A percentile compares a stretch with the other conserved stretches of the same genome.
Conservation (phyloP, 208 protist genomes). For the Vickermania spadyakhi region DNA sequence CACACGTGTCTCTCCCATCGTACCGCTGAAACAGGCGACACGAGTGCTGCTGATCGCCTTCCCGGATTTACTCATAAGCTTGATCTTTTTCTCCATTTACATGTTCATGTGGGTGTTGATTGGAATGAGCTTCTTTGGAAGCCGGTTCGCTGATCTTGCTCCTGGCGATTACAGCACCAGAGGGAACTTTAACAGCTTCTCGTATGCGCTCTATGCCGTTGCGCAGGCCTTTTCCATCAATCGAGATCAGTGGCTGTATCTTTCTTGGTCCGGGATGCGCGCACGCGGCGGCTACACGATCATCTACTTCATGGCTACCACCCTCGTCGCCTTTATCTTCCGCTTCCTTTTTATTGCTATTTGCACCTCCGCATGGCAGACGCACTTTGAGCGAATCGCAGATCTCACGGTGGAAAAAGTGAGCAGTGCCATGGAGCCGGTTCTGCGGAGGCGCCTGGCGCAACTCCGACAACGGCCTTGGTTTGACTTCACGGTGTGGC, state of each 20-base stretch:
- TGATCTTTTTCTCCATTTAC: constrained; percentile 85
- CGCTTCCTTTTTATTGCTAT: constrained; percentile 85
- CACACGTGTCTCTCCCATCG: constrained; percentile 50
- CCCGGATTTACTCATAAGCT: constrained; percentile 72
- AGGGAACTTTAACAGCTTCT: constrained; percentile 76
- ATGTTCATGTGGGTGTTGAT: constrained; percentile 89
- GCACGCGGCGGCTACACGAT: constrained; percentile 70
- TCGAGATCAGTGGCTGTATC: constrained; percentile 79
- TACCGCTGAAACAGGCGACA: constrained; percentile 52
- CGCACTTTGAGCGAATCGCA: constrained; percentile 62
- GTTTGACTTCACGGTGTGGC: constrained; percentile 89
- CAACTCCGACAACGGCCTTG: constrained; percentile 36
- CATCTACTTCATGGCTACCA: constrained; percentile 82
- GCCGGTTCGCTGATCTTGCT: constrained; percentile 21
- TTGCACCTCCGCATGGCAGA: constrained; percentile 76
- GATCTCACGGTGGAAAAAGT: constrained; percentile 19
- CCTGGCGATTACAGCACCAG: constrained; percentile 39
- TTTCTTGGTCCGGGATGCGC: constrained; percentile 79
- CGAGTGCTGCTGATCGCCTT: constrained; percentile 75
- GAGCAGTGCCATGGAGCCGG: constrained; percentile 1
- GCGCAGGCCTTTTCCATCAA: constrained; percentile 83
- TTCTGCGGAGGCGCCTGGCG: constrained; percentile 9
- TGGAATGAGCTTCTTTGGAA: constrained; percentile 90
- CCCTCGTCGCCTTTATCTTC: constrained; percentile 67
- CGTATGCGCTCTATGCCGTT: constrained; percentile 63